phyloP scores from a whole-genome alignment of 140 eudicot genomes.

The Bidens hawaiensis region DNA sequence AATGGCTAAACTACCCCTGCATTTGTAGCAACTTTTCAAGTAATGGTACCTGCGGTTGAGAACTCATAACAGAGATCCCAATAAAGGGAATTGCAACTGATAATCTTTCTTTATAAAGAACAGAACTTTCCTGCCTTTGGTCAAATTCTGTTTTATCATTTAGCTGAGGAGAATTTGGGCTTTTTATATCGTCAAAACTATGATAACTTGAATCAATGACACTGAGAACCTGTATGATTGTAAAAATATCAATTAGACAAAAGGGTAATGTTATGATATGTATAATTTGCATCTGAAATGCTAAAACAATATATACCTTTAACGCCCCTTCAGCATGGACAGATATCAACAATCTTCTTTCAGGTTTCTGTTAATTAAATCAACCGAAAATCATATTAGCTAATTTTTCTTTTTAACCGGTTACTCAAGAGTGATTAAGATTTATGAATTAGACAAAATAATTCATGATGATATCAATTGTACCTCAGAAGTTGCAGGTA shows the following conservation, averaged over 20 bases:
- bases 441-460: not conserved
- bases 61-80: constrained; percentile 86
- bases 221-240: constrained; percentile 69
- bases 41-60: constrained; percentile 70
- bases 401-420: too few relatives aligned
- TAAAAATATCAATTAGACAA: constrained; percentile 13
- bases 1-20: not conserved
- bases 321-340: constrained; percentile 98
- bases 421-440: constrained; percentile 2
- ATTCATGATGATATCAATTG: not conserved
- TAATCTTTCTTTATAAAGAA: constrained; percentile 59
- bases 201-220: constrained; percentile 86
- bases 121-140: constrained; percentile 37
- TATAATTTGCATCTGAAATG: constrained; percentile 8
- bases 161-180: constrained; percentile 33
- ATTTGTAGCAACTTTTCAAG: not conserved
- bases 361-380: constrained; percentile 63
- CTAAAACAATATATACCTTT: constrained; percentile 54
- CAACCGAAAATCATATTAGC: not conserved
- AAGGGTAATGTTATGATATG: not conserved
- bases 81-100: constrained; percentile 66
- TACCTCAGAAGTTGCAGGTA: constrained; percentile 90
- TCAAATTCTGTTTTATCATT: constrained; percentile 39
- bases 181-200: constrained; percentile 51
- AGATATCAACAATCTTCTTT: constrained; percentile 74